Evolutionary conservation across 768 basidiomycete genomes (phyloP).

Genomic region (Pleurotus citrinopileatus): DNA sequence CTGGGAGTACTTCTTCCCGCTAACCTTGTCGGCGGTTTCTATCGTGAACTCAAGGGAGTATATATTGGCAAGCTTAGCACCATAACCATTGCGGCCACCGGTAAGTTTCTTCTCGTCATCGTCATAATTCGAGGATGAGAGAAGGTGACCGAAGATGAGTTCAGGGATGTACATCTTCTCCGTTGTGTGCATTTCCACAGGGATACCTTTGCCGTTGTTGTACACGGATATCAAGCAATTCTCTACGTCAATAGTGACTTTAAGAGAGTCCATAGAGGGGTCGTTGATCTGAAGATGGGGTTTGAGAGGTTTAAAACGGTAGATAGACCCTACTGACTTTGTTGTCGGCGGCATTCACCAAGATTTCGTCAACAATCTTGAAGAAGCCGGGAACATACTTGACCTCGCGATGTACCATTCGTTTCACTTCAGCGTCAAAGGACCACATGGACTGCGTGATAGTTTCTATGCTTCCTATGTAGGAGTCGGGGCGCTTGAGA

Average conservation of each 20-base stretch:
- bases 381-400: conserved; percentile 97
- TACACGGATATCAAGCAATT: conserved; percentile 85
- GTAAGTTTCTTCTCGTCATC: conserved; percentile 99
- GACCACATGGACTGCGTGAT: conserved; percentile 92
- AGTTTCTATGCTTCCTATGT: conserved; percentile 94
- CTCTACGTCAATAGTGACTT: conserved; percentile 83
- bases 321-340: conserved; percentile 57
- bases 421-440: conserved; percentile 79
- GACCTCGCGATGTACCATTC: conserved; percentile 79
- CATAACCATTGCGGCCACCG: conserved; percentile 97
- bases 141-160: conserved; percentile 93
- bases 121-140: conserved; percentile 96
- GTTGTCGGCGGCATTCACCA: conserved; percentile 99
- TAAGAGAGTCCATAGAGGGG: conserved; percentile 84
- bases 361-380: conserved; percentile 99
- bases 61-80: conserved; percentile 97
- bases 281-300: conserved; percentile 75
- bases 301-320: neutral
- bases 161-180: conserved; percentile 97
- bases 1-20: conserved; percentile 90
- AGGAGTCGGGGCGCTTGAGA: conserved; percentile 88
- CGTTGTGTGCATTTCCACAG: conserved; percentile 90
- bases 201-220: conserved; percentile 96
- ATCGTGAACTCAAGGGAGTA: conserved; percentile 96
- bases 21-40: conserved; percentile 90